Evolutionary conservation across 2,329 filamentous ascomycete species (phyloP).

Genomic region (Sporothrix brunneoviolacea): DNA sequence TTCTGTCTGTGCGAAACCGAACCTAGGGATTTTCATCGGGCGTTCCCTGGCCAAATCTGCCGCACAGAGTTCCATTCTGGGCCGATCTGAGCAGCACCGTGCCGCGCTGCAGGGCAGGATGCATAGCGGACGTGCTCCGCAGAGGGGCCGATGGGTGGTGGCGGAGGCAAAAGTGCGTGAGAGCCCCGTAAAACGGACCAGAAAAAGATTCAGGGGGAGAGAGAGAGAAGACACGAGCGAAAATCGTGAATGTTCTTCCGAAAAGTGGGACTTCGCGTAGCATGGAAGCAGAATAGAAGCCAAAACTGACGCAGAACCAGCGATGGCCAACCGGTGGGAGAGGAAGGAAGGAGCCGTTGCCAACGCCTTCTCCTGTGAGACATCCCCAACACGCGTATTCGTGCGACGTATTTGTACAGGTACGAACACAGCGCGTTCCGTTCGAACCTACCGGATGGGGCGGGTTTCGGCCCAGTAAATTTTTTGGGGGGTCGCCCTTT

Average conservation of each 20-base stretch:
- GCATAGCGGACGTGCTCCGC: not conserved
- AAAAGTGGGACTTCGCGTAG: too few relatives aligned
- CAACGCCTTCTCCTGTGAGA: too few relatives aligned
- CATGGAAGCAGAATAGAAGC: slow-evolving; percentile 6
- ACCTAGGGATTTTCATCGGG: not conserved
- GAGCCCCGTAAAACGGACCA: not conserved
- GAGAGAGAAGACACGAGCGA: not conserved
- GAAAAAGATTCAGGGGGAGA: not conserved
- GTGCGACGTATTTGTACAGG: too few relatives aligned
- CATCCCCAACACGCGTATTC: too few relatives aligned
- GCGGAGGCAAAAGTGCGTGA: not conserved
- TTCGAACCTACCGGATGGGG: slow-evolving; percentile 1
- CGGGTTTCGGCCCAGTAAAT: not conserved
- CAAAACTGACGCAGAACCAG: not conserved
- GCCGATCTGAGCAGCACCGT: not conserved
- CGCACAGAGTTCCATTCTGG: slow-evolving; percentile 4
- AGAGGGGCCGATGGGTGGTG: not conserved
- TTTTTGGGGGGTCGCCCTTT: not conserved
- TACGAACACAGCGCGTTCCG: too few relatives aligned
- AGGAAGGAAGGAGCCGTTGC: too few relatives aligned
- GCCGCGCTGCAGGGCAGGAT: not conserved
- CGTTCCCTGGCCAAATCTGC: not conserved
- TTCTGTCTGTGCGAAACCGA: slow-evolving; percentile 7
- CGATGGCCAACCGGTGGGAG: too few relatives aligned
- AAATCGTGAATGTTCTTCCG: too few relatives aligned